Evolutionary conservation across 2,329 filamentous ascomycete genomes (phyloP).

Genomic region (Sphaerulina populicola): DNA sequence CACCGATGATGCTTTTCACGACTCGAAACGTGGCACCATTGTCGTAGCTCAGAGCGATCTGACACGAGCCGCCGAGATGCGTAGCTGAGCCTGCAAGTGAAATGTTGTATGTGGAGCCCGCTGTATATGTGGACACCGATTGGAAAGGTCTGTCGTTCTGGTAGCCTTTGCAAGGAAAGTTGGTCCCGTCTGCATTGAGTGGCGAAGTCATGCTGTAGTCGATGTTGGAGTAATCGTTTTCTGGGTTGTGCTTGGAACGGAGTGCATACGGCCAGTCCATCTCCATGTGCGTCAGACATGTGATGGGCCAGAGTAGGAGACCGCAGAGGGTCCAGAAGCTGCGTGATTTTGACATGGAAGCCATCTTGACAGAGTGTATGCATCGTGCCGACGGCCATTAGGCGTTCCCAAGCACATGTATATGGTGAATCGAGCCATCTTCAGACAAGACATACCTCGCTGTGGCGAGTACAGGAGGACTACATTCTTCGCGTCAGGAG

Average conservation of each 20-base stretch:
- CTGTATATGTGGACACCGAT: constrained; percentile 52
- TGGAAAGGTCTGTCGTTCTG: constrained; percentile 44
- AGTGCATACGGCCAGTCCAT: constrained; percentile 49
- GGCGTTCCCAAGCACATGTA: not conserved
- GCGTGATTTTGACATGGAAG: constrained; percentile 9
- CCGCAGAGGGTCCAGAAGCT: not conserved
- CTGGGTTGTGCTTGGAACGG: constrained; percentile 44
- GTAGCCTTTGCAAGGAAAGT: constrained; percentile 72
- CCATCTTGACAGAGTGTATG: constrained; percentile 11
- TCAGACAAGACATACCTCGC: not conserved
- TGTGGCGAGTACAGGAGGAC: constrained; percentile 2
- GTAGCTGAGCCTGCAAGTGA: constrained; percentile 51
- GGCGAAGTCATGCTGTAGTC: constrained; percentile 69
- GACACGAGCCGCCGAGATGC: constrained; percentile 59
- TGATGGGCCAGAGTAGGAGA: constrained; percentile 15
- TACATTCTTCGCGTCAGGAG: constrained; percentile 4
- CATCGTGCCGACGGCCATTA: not conserved
- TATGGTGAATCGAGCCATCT: not conserved
- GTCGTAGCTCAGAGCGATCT: constrained; percentile 67
- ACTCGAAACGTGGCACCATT: constrained; percentile 62
- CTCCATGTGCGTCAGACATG: constrained; percentile 43
- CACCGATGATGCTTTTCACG: constrained; percentile 54
- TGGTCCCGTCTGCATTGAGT: constrained; percentile 50
- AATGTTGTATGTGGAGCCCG: constrained; percentile 56
- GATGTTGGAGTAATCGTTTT: constrained; percentile 39